Conservation (phyloP, 768 basidiomycete species). For the Tulasnella sp. region DNA sequence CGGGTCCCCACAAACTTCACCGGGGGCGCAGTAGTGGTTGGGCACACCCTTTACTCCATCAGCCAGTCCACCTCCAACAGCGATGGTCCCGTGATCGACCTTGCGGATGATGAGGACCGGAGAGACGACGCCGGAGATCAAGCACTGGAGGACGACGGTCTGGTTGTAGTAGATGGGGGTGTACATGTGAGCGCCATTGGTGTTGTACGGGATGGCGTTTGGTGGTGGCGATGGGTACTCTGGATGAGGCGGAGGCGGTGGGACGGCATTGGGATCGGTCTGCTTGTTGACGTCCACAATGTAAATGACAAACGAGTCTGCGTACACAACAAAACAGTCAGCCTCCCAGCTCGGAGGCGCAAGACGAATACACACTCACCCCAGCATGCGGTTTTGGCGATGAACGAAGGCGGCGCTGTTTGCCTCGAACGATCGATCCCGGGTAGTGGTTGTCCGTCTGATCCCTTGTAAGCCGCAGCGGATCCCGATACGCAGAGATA, state of each 20-base stretch:
- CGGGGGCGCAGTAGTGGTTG: slow-evolving; percentile 68
- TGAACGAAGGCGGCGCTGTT: slow-evolving; percentile 72
- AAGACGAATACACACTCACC: slow-evolving; percentile 36
- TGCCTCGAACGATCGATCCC: slow-evolving; percentile 63
- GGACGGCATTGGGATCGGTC: slow-evolving; percentile 60
- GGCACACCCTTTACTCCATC: slow-evolving; percentile 78
- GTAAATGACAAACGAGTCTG: slow-evolving; percentile 93
- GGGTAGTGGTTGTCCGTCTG: slow-evolving; percentile 79
- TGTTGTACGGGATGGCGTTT: slow-evolving; percentile 76
- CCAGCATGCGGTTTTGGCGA: slow-evolving; percentile 84
- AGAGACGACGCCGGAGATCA: slow-evolving; percentile 87
- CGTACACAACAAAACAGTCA: neutral
- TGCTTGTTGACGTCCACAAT: slow-evolving; percentile 89
- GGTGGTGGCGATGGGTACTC: slow-evolving; percentile 90
- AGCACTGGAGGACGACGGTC: slow-evolving; percentile 87
- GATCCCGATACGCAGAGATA: slow-evolving; percentile 94
- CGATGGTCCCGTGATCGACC: slow-evolving; percentile 81
- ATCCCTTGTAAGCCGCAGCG: slow-evolving; percentile 83
- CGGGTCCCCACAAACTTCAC: slow-evolving; percentile 86
- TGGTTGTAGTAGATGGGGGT: slow-evolving; percentile 96
- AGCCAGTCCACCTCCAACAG: slow-evolving; percentile 81
- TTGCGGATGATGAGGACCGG: slow-evolving; percentile 91
- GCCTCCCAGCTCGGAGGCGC: neutral
- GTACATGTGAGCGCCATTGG: slow-evolving; percentile 53
- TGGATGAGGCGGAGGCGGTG: slow-evolving; percentile 70